Percentiles rank a stretch among this genome's conserved stretches.
phyloP scores from a whole-genome alignment of 2,329 filamentous ascomycete species.

The Colletotrichum salicis region DNA sequence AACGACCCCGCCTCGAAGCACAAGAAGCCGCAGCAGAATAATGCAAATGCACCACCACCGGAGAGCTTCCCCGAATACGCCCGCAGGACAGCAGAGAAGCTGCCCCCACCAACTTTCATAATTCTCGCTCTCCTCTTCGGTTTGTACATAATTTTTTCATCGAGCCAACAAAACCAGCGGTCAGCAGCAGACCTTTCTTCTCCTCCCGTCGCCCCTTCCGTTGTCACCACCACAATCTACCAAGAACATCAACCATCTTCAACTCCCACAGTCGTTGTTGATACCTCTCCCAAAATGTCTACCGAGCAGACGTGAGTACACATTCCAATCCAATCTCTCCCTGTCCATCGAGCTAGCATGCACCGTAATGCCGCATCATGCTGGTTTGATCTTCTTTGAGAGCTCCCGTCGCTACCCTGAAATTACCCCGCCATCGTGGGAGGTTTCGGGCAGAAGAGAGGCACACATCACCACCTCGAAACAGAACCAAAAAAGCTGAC shows the following conservation, averaged over 20 bases:
- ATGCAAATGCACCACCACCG: constrained; percentile 7
- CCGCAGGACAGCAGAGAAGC: constrained; percentile 49
- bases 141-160: constrained; percentile 49
- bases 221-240: constrained; percentile 35
- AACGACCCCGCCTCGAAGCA: constrained; percentile 47
- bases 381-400: constrained; percentile 27
- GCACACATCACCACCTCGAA: constrained; percentile 23
- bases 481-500: constrained; percentile 29
- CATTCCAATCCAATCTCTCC: constrained; percentile 31
- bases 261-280: constrained; percentile 37
- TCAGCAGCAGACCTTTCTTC: constrained; percentile 41
- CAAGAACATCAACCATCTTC: constrained; percentile 39
- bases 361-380: background rate
- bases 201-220: constrained; percentile 35
- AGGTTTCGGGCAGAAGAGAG: constrained; percentile 30
- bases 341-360: constrained; percentile 34
- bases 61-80: constrained; percentile 29
- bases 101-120: constrained; percentile 56
- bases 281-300: constrained; percentile 68
- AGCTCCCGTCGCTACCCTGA: constrained; percentile 9
- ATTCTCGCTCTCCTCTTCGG: constrained; percentile 50
- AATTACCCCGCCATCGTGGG: constrained; percentile 47
- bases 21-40: constrained; percentile 36
- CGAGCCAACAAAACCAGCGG: constrained; percentile 38
- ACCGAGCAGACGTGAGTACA: constrained; percentile 85